Evolutionary conservation across 495 filamentous ascomycete species (phyloP).

Genomic region (Staphylotrichum longicolle): DNA sequence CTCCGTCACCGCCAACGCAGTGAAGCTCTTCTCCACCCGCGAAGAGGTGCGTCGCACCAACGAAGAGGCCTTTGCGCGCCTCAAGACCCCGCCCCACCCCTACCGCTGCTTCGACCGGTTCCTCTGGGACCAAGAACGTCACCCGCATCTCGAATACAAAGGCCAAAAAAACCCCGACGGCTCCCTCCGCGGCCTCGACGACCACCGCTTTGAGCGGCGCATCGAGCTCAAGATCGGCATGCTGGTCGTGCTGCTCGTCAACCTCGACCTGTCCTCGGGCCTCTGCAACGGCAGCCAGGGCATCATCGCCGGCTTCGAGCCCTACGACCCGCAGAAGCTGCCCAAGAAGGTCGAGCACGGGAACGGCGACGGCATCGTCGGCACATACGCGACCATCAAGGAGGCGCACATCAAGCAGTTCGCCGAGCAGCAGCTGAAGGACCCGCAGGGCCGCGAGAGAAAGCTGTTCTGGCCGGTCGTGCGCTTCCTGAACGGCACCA

Average conservation of each 20-base stretch:
- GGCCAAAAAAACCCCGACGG: constrained; percentile 59
- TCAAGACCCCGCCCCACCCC: constrained; percentile 40
- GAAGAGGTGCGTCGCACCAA: constrained; percentile 44
- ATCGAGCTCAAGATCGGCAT: constrained; percentile 78
- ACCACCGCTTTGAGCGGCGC: constrained; percentile 50
- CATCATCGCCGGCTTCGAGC: constrained; percentile 72
- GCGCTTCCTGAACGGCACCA: constrained; percentile 54
- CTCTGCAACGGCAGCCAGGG: constrained; percentile 92
- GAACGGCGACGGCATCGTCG: constrained; percentile 25
- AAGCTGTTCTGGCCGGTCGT: constrained; percentile 68
- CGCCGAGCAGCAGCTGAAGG: constrained; percentile 20
- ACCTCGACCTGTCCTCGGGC: constrained; percentile 66
- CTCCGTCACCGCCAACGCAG: constrained; percentile 43
- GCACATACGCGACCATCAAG: constrained; percentile 46
- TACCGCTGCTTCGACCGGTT: constrained; percentile 81
- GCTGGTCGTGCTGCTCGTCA: constrained; percentile 93
- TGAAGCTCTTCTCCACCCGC: constrained; percentile 46
- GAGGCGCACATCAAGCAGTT: constrained; percentile 36
- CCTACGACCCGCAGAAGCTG: constrained; percentile 57
- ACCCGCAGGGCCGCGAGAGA: constrained; percentile 4
- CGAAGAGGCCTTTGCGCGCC: constrained; percentile 34
- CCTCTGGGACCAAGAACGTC: constrained; percentile 44
- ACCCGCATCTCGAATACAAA: constrained; percentile 63
- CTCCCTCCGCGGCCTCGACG: constrained; percentile 61
- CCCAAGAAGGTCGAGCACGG: constrained; percentile 15